phyloP scores from a whole-genome alignment of 768 basidiomycete genomes.

The Trametes coccinea region DNA sequence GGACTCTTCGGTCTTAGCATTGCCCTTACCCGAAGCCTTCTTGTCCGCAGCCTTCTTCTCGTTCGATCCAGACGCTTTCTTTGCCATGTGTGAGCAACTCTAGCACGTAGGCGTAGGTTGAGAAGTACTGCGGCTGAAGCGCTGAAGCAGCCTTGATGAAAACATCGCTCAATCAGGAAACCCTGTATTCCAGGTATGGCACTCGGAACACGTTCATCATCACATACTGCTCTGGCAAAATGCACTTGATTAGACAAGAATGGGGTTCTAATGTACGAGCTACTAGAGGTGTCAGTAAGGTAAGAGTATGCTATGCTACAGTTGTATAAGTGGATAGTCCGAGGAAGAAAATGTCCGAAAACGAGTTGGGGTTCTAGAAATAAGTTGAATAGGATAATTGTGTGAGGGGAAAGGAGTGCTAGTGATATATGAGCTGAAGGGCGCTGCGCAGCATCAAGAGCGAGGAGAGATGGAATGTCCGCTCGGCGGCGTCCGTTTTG shows the following conservation, averaged over 20 bases:
- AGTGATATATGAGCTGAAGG: background rate
- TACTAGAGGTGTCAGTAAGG: background rate
- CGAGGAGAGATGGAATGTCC: background rate
- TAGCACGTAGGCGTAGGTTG: background rate
- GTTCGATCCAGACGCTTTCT: slow-evolving; percentile 21
- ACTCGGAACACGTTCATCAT: too few species aligned
- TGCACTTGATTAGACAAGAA: too few species aligned
- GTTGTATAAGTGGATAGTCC: background rate
- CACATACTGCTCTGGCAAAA: too few species aligned
- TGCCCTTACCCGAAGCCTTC: slow-evolving; percentile 35
- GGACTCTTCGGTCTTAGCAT: slow-evolving; percentile 19
- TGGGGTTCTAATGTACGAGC: background rate
- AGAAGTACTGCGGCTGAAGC: too few species aligned
- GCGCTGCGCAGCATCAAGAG: background rate
- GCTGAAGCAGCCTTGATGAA: too few species aligned
- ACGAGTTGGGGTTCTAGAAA: background rate
- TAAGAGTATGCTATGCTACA: background rate
- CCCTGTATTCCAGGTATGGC: background rate
- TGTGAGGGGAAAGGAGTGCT: background rate
- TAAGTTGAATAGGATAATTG: background rate
- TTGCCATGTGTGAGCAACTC: slow-evolving; percentile 14
- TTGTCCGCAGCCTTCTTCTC: slow-evolving; percentile 41
- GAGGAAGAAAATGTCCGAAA: background rate
- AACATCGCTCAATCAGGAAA: background rate
- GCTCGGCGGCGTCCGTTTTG: slow-evolving; percentile 1